These are phyloP conservation scores for Stagonosporopsis vannaccii DNA, from an alignment of 2,329 filamentous ascomycete genomes.

Conservation along the genomic window DNA sequence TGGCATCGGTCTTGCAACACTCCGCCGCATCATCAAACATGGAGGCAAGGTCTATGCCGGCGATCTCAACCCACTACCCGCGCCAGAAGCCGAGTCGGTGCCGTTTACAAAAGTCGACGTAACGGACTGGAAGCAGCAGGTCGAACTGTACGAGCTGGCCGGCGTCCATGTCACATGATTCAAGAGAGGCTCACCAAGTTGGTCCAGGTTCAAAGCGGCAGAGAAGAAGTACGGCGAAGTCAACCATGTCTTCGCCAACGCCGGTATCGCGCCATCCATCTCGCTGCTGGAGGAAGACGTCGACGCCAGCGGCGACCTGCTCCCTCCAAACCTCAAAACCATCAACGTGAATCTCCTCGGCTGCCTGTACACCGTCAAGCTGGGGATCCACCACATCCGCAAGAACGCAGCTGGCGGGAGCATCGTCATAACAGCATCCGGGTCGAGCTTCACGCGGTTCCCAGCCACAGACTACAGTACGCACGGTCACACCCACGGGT, in stretches of 20 bases:
- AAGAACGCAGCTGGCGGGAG: slow-evolving; percentile 37
- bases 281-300: slow-evolving; percentile 39
- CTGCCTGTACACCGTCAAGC: slow-evolving; percentile 39
- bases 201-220: slow-evolving; percentile 55
- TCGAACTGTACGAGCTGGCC: slow-evolving; percentile 45
- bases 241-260: slow-evolving; percentile 56
- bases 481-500: too few relatives aligned
- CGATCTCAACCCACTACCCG: slow-evolving; percentile 58
- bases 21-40: slow-evolving; percentile 58
- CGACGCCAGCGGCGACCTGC: slow-evolving; percentile 39
- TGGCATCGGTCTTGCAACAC: slow-evolving; percentile 67
- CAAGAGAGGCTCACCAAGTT: background rate
- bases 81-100: slow-evolving; percentile 29
- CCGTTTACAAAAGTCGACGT: slow-evolving; percentile 42
- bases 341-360: slow-evolving; percentile 42
- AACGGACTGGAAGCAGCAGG: slow-evolving; percentile 58
- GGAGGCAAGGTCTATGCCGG: slow-evolving; percentile 64
- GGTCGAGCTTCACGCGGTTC: slow-evolving; percentile 37
- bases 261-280: slow-evolving; percentile 32
- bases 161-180: too few relatives aligned
- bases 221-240: slow-evolving; percentile 52
- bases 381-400: slow-evolving; percentile 38
- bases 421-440: slow-evolving; percentile 44
- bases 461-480: slow-evolving; percentile 41
- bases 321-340: slow-evolving; percentile 35